These are phyloP conservation scores for Phytophthora litchii DNA, from an alignment of 352 stramenopile species.

Conservation along the genomic window DNA sequence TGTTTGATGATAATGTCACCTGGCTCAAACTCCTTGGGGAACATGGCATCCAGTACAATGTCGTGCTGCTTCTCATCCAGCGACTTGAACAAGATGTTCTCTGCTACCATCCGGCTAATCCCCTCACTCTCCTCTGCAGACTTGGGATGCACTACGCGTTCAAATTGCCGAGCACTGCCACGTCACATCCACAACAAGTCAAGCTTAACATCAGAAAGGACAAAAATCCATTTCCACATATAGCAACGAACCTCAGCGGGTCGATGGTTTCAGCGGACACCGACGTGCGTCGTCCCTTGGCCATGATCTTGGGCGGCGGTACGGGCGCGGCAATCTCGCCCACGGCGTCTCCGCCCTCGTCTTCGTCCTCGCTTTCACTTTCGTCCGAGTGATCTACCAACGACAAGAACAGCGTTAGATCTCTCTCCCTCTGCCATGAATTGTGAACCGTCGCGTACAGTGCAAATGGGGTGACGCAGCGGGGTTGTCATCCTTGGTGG, in stretches of 20 bases:
- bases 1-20: slow-evolving; percentile 89
- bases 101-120: slow-evolving; percentile 83
- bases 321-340: slow-evolving; percentile 80
- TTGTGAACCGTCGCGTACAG: slow-evolving; percentile 24
- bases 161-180: slow-evolving; percentile 76
- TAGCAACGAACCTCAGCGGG: slow-evolving; percentile 55
- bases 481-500: slow-evolving; percentile 54
- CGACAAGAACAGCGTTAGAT: slow-evolving; percentile 11
- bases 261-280: slow-evolving; percentile 90
- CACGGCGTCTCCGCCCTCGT: slow-evolving; percentile 78
- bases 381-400: slow-evolving; percentile 81
- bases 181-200: slow-evolving; percentile 17
- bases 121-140: slow-evolving; percentile 74
- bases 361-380: slow-evolving; percentile 87
- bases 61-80: slow-evolving; percentile 88
- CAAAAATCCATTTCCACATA: neutral
- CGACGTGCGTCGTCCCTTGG: slow-evolving; percentile 87
- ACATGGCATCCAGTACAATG: slow-evolving; percentile 89
- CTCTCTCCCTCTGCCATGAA: slow-evolving; percentile 2
- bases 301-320: slow-evolving; percentile 62
- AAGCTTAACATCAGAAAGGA: slow-evolving; percentile 23
- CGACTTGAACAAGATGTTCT: slow-evolving; percentile 92
- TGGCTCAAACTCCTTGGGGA: slow-evolving; percentile 82
- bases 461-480: slow-evolving; percentile 39
- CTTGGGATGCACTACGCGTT: slow-evolving; percentile 86